These are phyloP conservation scores for Solanum sparsipilum DNA, from an alignment of 257 asterid genomes.

Conservation along the genomic window DNA sequence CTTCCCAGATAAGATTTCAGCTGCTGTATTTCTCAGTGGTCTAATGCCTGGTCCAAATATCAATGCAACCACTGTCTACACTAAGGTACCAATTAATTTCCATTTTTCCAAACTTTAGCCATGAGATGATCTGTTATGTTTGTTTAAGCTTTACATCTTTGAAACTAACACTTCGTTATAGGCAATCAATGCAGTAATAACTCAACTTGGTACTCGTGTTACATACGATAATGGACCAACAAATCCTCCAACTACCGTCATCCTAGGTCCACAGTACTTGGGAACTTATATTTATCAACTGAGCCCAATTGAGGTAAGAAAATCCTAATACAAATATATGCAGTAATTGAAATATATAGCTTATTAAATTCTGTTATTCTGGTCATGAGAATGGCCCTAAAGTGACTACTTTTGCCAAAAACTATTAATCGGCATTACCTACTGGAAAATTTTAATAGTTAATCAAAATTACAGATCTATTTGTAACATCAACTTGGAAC, in stretches of 20 bases:
- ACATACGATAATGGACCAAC: constrained; percentile 11
- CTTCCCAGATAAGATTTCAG: constrained; percentile 17
- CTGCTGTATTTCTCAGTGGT: constrained; percentile 14
- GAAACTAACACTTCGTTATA: neutral
- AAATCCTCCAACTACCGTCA: constrained; percentile 12
- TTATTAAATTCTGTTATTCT: neutral
- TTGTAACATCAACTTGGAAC: neutral
- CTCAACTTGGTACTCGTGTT: neutral
- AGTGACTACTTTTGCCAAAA: neutral
- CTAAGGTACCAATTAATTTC: constrained; percentile 1
- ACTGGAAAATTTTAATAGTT: neutral
- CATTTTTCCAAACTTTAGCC: neutral
- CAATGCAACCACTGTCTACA: neutral
- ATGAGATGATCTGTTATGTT: neutral
- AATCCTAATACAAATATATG: neutral
- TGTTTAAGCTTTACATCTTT: neutral
- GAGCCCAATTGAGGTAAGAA: constrained; percentile 16
- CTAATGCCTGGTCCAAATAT: constrained; percentile 16
- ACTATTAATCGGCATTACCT: neutral
- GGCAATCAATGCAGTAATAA: neutral
- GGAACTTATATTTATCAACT: constrained; percentile 5
- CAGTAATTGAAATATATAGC: neutral
- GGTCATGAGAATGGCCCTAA: neutral
- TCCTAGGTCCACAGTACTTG: constrained; percentile 14
- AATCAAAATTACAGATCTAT: neutral